Evolutionary conservation across 1,284 basidiomycete genomes (phyloP).

Genomic region (Leccinum cinnamomeum): DNA sequence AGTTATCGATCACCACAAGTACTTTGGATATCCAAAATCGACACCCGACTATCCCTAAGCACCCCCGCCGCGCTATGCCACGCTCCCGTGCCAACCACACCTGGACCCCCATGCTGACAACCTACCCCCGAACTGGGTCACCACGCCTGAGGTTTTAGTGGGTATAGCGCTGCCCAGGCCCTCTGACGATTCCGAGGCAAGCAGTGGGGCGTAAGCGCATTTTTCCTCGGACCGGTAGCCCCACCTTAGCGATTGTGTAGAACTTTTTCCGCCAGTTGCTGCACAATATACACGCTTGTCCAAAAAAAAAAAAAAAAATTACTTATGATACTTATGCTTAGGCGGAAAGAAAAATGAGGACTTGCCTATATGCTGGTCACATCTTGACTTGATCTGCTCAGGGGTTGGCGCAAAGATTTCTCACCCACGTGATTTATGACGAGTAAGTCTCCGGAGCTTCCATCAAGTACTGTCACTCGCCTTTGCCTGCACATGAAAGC

Average conservation of each 20-base stretch:
- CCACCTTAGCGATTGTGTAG: neutral
- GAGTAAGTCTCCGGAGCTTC: constrained; percentile 12
- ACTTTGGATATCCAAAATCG: neutral
- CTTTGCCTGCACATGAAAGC: constrained; percentile 20
- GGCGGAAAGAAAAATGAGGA: neutral
- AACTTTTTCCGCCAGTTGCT: neutral
- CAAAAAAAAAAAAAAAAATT: neutral
- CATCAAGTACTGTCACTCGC: neutral
- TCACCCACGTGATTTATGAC: constrained; percentile 11
- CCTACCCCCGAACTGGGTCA: neutral
- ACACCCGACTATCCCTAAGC: neutral
- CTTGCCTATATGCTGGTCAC: neutral
- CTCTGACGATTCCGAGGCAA: neutral
- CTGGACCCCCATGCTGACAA: too few species aligned
- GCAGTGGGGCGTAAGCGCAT: neutral
- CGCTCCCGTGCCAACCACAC: too few species aligned
- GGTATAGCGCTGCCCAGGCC: neutral
- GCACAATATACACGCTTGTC: neutral
- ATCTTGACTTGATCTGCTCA: too few species aligned
- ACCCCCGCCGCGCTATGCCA: too few species aligned
- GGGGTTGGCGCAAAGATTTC: neutral
- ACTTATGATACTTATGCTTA: too few species aligned
- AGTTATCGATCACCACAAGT: too few species aligned
- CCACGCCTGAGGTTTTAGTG: neutral
- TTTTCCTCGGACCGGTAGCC: neutral